These are phyloP conservation scores for Helicocarpus griseus DNA, from an alignment of 2,329 filamentous ascomycete genomes.

Conservation along the genomic window DNA sequence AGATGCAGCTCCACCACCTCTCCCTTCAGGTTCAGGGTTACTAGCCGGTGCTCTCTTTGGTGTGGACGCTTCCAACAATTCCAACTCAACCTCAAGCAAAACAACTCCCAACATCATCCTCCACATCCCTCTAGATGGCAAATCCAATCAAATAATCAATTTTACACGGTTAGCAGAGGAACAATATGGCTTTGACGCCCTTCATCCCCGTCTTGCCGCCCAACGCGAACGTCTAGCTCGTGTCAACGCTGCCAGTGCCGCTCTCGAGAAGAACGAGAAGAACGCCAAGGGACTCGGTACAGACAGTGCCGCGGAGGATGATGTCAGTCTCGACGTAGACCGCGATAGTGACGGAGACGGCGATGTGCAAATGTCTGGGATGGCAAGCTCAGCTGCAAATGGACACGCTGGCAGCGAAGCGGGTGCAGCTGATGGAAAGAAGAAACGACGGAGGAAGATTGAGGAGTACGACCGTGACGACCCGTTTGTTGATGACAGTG, in stretches of 20 bases:
- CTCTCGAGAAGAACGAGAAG: constrained; percentile 65
- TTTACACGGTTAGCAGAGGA: constrained; percentile 91
- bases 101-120: constrained; percentile 70
- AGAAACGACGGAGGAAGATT: constrained; percentile 54
- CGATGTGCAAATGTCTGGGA: constrained; percentile 32
- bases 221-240: constrained; percentile 79
- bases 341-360: constrained; percentile 50
- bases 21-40: constrained; percentile 54
- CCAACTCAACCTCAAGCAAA: constrained; percentile 32
- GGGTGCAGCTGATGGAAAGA: constrained; percentile 35
- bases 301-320: constrained; percentile 69
- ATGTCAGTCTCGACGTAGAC: constrained; percentile 83
- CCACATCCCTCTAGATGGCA: constrained; percentile 68
- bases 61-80: constrained; percentile 36
- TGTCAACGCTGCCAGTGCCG: constrained; percentile 79
- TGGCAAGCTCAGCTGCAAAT: constrained; percentile 14
- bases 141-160: constrained; percentile 86
- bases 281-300: constrained; percentile 53
- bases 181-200: constrained; percentile 84
- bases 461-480: constrained; percentile 60
- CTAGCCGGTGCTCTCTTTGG: constrained; percentile 54
- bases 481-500: constrained; percentile 76
- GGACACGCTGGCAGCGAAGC: constrained; percentile 51
- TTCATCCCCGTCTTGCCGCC: constrained; percentile 83
- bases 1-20: constrained; percentile 44